These are phyloP conservation scores for Penicillium sp. DNA, from an alignment of 2,329 filamentous ascomycete species.

Conservation along the genomic window DNA sequence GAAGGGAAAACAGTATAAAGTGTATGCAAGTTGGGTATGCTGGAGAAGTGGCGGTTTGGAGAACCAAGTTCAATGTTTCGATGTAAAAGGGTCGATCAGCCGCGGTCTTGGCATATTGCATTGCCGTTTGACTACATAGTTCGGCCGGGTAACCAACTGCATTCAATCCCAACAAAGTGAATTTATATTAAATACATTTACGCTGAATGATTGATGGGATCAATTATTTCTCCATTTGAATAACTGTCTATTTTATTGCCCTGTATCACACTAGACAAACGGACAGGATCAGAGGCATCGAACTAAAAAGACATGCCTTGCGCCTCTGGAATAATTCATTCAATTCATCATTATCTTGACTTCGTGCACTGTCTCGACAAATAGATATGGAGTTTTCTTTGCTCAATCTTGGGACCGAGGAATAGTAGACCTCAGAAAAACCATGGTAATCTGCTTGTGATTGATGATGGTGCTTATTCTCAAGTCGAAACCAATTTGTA, in stretches of 20 bases:
- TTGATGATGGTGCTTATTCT: neutral
- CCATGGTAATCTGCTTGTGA: neutral
- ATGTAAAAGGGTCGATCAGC: slow-evolving; percentile 11
- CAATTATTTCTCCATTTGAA: neutral
- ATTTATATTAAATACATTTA: neutral
- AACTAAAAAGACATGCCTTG: neutral
- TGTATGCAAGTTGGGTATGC: neutral
- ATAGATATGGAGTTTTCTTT: neutral
- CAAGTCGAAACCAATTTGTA: neutral
- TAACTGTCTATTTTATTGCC: neutral
- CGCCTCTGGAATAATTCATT: neutral
- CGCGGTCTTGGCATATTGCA: slow-evolving; percentile 33
- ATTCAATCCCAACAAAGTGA: slow-evolving; percentile 4
- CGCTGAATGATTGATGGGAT: neutral
- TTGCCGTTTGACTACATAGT: slow-evolving; percentile 12
- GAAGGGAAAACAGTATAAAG: neutral
- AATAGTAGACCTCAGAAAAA: neutral
- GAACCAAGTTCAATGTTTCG: neutral
- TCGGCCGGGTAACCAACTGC: slow-evolving; percentile 36
- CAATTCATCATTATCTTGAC: slow-evolving; percentile 3
- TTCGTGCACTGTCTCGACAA: neutral
- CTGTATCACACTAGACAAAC: neutral
- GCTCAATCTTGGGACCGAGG: neutral
- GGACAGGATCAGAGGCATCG: neutral
- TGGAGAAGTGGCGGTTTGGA: neutral